A percentile compares a stretch with the other conserved stretches of the same genome.
phyloP scores from a whole-genome alignment of 352 stramenopile genomes.

The Aphanomyces astaci region DNA sequence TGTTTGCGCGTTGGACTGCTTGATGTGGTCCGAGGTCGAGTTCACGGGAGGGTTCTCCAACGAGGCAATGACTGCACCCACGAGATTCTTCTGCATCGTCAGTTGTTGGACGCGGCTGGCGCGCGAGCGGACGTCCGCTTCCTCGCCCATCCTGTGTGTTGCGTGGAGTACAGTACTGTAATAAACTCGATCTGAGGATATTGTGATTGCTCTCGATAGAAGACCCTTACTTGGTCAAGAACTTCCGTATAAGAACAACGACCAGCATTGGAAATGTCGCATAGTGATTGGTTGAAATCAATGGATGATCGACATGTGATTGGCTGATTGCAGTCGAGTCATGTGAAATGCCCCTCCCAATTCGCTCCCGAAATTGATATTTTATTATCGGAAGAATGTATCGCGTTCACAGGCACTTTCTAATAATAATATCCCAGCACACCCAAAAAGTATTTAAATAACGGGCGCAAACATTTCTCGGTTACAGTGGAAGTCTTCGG shows the following conservation, averaged over 20 bases:
- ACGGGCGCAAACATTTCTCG: conserved; percentile 8
- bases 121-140: conserved; percentile 48
- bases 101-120: conserved; percentile 58
- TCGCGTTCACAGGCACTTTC: no score
- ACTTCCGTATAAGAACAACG: conserved; percentile 16
- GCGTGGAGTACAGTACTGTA: no score
- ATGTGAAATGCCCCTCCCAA: neutral
- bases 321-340: neutral
- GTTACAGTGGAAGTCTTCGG: conserved; percentile 7
- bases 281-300: conserved; percentile 16
- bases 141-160: conserved; percentile 11
- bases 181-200: neutral
- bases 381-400: no score
- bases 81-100: conserved; percentile 67
- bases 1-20: conserved; percentile 69
- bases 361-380: neutral
- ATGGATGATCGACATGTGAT: neutral
- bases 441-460: neutral
- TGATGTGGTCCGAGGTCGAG: conserved; percentile 52
- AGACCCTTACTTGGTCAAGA: neutral
- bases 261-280: conserved; percentile 7
- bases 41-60: conserved; percentile 65
- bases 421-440: neutral
- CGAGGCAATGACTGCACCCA: conserved; percentile 64
- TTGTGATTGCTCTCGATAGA: neutral